phyloP scores from a whole-genome alignment of 306 rosid genomes.

The Oemleria cerasiformis region DNA sequence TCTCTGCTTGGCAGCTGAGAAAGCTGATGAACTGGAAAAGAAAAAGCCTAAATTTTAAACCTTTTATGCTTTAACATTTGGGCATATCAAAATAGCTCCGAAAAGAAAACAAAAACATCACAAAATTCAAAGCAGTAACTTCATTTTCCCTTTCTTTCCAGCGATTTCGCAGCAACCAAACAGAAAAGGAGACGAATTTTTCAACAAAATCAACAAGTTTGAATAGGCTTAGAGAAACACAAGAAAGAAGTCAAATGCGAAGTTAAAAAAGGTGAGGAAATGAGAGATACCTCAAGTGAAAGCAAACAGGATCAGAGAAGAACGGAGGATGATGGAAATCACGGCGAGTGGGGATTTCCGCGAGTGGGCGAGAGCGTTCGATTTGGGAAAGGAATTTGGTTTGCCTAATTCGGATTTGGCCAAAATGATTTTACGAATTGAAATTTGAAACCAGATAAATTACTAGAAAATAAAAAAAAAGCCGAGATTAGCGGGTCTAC shows the following conservation, averaged over 20 bases:
- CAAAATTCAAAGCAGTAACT: no score
- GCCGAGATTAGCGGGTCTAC: no score
- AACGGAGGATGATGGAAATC: constrained; percentile 7
- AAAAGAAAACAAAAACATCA: neutral
- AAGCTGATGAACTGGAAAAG: neutral
- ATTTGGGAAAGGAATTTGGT: constrained; percentile 22
- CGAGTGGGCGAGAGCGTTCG: constrained; percentile 35
- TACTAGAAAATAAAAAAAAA: no score
- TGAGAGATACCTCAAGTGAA: constrained; percentile 29
- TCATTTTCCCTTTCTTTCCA: neutral
- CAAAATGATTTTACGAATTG: no score
- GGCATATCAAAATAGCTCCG: neutral
- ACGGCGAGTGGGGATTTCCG: constrained; percentile 35
- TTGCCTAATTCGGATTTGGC: constrained; percentile 7
- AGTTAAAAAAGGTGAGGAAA: neutral
- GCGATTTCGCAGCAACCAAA: constrained; percentile 13
- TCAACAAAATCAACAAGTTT: neutral
- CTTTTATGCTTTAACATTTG: neutral
- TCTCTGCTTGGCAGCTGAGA: neutral
- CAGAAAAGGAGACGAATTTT: neutral
- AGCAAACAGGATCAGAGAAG: constrained; percentile 19
- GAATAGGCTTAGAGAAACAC: neutral
- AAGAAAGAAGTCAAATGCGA: neutral
- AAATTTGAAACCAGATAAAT: no score
- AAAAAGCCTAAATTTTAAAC: neutral